Base-by-base conservation (phyloP, 352 stramenopile species). In the Globisporangium camurandrum region DNA sequence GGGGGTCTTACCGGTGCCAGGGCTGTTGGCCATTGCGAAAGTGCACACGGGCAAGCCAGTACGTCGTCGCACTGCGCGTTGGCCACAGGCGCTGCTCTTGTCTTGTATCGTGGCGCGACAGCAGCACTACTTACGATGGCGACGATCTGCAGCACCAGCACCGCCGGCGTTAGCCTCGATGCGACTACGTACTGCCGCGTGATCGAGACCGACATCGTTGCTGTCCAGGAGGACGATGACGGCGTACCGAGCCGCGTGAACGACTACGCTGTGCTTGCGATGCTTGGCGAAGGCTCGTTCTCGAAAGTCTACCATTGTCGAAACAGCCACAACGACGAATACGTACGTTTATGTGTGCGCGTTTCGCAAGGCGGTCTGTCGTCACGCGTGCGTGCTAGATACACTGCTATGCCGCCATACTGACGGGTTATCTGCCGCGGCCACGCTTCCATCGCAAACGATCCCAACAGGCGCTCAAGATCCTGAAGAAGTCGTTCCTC, bases 401-500 rank as follows among this genome's bases (percentile, higher is more conserved):
- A 46, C 27, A 46, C 22, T 4, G 30, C 30, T 36, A 12, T 36
- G 30, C 30, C 30, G 8, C 8, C 12, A 8, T 8, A 36, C 27
- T 51, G 33, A 30, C 3, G 7, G 22, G 17, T 43, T 26, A 1
- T 9, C 26, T 50, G 22, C 6, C 16, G 38, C 7, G 16, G 19
- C 5, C 46, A 31, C 28, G 19, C 16, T n/a, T n/a, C n/a, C n/a
- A n/a, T n/a, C n/a, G n/a, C n/a, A n/a, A n/a, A n/a, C n/a, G n/a
- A n/a, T n/a, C n/a, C n/a, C n/a, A n/a, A 20, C 37, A 92, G 77
- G 81, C 81, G 5, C 64, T 92, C 31, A 92, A 92, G 46, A 66
- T 88, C 45, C 64, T 92, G n/a, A 88, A 89, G 60, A 92, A 89
- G 42, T 92, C 77, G 19, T 88, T 89, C 37, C 57, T 92, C 28